Conservation (phyloP, 2,329 filamentous ascomycete species). For the Hypoxylon sp. region DNA sequence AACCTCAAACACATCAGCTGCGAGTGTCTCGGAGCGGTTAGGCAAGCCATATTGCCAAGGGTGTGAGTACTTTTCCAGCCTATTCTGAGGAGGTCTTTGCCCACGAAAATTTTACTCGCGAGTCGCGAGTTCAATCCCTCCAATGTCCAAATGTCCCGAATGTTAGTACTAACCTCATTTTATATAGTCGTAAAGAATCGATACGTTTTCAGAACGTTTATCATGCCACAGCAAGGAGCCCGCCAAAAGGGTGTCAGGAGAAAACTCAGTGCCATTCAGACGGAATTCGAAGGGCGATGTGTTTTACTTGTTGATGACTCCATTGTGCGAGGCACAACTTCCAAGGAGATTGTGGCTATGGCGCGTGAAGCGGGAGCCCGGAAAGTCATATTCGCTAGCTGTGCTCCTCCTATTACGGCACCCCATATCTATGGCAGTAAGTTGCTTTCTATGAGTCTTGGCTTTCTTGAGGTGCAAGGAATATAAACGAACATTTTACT, state of each 20-base stretch:
- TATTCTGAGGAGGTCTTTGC: too few relatives aligned
- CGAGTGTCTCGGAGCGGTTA: conserved; percentile 73
- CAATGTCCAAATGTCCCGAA: too few relatives aligned
- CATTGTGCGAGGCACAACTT: conserved; percentile 87
- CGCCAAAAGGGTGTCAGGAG: conserved; percentile 87
- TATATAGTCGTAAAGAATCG: conserved; percentile 84
- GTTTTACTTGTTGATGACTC: conserved; percentile 89
- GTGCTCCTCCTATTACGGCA: conserved; percentile 82
- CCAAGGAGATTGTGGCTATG: conserved; percentile 82
- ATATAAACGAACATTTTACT: neutral
- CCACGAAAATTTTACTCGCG: too few relatives aligned
- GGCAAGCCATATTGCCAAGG: conserved; percentile 76
- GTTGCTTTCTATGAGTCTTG: neutral
- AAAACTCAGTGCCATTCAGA: conserved; percentile 86
- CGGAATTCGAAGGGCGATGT: conserved; percentile 82
- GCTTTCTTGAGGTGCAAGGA: too few relatives aligned
- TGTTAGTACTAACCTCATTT: too few relatives aligned
- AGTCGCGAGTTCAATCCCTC: too few relatives aligned
- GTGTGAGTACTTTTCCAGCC: too few relatives aligned
- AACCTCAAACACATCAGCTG: conserved; percentile 76
- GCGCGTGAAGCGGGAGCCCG: conserved; percentile 82
- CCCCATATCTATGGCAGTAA: conserved; percentile 78
- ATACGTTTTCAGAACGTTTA: conserved; percentile 83
- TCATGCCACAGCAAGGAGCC: conserved; percentile 77
- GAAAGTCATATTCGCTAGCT: conserved; percentile 84